These are phyloP conservation scores for Phytophthora melonis DNA, from an alignment of 352 stramenopile species.

Conservation along the genomic window DNA sequence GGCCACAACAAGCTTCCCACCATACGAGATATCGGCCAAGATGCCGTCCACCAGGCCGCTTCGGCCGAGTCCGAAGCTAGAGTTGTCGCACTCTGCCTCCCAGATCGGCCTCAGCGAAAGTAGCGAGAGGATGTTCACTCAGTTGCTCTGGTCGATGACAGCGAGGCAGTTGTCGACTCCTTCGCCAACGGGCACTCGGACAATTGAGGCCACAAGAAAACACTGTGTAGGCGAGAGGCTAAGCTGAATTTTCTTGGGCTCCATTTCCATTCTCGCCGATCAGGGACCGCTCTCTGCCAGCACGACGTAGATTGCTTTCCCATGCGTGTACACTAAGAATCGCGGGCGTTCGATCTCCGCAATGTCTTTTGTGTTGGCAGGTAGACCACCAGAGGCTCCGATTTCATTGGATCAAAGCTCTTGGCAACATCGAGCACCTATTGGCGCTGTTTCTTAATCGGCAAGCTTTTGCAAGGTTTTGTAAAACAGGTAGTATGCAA, in stretches of 20 bases:
- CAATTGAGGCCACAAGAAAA: constrained; percentile 53
- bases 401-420: constrained; percentile 5
- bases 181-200: constrained; percentile 65
- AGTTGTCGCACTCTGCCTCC: constrained; percentile 46
- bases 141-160: constrained; percentile 73
- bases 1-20: constrained; percentile 65
- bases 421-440: too few relatives aligned
- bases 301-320: constrained; percentile 60
- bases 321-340: constrained; percentile 69
- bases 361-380: constrained; percentile 8
- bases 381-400: constrained; percentile 12
- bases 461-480: too few relatives aligned
- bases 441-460: too few relatives aligned
- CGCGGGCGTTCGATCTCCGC: constrained; percentile 49
- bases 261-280: constrained; percentile 66
- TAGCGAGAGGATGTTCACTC: constrained; percentile 71
- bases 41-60: constrained; percentile 55
- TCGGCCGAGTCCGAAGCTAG: constrained; percentile 39
- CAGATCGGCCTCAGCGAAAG: constrained; percentile 64
- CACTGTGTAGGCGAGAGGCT: constrained; percentile 55
- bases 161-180: constrained; percentile 70
- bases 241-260: constrained; percentile 51
- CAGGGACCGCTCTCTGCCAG: constrained; percentile 51
- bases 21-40: constrained; percentile 51
- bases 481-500: too few relatives aligned